Evolutionary conservation across 352 stramenopile genomes (phyloP), one percentile per base, ranked within the genome.

Genomic region (Globisporangium paddicum): DNA sequence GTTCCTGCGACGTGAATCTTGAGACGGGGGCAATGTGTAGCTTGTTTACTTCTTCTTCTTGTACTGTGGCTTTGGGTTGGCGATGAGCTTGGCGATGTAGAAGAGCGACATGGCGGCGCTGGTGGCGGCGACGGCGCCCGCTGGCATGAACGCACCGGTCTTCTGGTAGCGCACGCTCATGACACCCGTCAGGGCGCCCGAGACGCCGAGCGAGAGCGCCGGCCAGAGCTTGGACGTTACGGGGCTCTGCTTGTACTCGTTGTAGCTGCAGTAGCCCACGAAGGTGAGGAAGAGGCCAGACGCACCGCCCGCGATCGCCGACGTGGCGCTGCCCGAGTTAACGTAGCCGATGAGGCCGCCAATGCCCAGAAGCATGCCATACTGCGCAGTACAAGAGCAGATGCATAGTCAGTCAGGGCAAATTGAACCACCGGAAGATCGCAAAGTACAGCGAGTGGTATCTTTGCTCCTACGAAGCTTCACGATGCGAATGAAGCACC

Each of bases 211-310:
- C 16, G 78, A 90, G 18, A 91, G 54, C 4, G 64, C 80, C 7
- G 85, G 79, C 85, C 85, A 94, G 44, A 90, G 63, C 71, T 92
- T 94, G 54, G 81, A 92, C 45, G 77, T 84, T 53, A 90, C 75
- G 0, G 82, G 77, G 60, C 74, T 86, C 68, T 92, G 82, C 64
- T 71, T 80, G 71, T 90, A 93, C 60, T 93, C 84, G 65, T 89
- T 86, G 62, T 90, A 89, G 66, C 82, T 92, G 66, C 75, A 85
- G 68, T 90, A 92, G 66, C 85, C 82, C 51, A 94, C 72, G 47
- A 93, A 79, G 67, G 71, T 87, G 55, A 94, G 67, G 61, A 93
- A 85, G 23, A 79, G 69, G 37, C 85, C 85, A 8, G 82, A 82
- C 13, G 73, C 71, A 23, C 80, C 77, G 52, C 85, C 82, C 13